Base-by-base conservation (phyloP, 768 basidiomycete genomes). In the Cantharellus cinnabarinus region DNA sequence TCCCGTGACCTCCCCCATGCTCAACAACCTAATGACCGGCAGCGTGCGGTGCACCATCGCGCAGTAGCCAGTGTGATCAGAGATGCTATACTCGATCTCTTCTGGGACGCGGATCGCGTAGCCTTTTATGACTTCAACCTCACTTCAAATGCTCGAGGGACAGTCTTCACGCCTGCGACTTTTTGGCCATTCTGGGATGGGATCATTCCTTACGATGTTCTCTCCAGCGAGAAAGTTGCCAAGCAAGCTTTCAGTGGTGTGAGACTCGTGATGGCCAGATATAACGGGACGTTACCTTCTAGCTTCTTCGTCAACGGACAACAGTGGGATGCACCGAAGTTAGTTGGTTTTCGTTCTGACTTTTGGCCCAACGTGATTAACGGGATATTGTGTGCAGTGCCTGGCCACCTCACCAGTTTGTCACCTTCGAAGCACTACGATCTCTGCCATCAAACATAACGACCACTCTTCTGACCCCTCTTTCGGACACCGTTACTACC, bases 101-200 rank as follows among this genome's bases (percentile, higher is more conserved):
- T 80, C 70, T 95, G 91, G 90, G 85, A 94, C 66, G 63, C 79
- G 0, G 70, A 72, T 4, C 86, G 84, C 73, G 73, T 89, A n/a
- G 83, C 83, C 0, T 94, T 93, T 70, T 93, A 93, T 65, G 91
- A 94, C 69, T 95, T 85, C 71, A 88, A 89, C 68, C 68, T 83
- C 42, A 82, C 79, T 4, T 76, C 81, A 2, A 80, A 82, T 56
- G 66, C 77, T 10, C 79, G 83, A 57, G 82, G 79, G 65, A 69
- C 64, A 53, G 66, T 88, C 39, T 90, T 83, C 72, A 79, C 79
- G n/a, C 75, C 72, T 2, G 90, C 86, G 1, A 79, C 77, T 0
- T 90, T 81, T 72, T 89, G 89, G 68, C 87, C 91, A 0, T 73
- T 83, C 54, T 95, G 90, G 93, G 81, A 76, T 57, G 84, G 80